Evolutionary conservation across 441 rosid species (phyloP).

Genomic region (Brassica balearica): DNA sequence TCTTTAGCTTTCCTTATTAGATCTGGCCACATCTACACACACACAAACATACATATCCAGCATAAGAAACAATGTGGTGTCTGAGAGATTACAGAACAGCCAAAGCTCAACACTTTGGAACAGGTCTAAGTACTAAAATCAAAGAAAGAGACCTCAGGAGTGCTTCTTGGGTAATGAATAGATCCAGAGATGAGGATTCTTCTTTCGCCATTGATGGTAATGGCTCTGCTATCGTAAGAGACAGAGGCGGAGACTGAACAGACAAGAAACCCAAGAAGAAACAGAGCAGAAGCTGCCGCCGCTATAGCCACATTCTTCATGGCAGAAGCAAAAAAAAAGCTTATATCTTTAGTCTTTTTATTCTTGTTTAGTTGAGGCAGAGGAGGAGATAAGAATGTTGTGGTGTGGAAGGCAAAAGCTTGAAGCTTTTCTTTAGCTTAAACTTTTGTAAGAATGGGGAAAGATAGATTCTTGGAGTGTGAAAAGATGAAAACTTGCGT

Average conservation of each 20-base stretch:
- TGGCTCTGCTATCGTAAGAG: constrained; percentile 83
- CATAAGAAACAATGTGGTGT: constrained; percentile 30
- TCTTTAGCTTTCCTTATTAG: constrained; percentile 93
- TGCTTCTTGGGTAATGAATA: constrained; percentile 97
- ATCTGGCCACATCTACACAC: constrained; percentile 98
- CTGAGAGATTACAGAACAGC: constrained; percentile 28
- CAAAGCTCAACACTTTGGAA: constrained; percentile 21
- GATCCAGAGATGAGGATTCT: constrained; percentile 98
- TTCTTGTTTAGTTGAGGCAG: constrained; percentile 44
- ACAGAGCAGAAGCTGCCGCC: constrained; percentile 44
- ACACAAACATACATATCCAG: constrained; percentile 20
- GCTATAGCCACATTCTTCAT: constrained; percentile 55
- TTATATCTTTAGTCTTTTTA: constrained; percentile 39
- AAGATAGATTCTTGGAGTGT: constrained; percentile 28
- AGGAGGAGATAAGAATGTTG: constrained; percentile 30
- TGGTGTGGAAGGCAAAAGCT: constrained; percentile 33
- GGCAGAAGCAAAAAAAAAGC: constrained; percentile 32
- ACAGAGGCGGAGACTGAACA: constrained; percentile 70
- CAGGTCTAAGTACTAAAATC: constrained; percentile 31
- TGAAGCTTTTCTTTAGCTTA: constrained; percentile 35
- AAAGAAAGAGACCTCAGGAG: constrained; percentile 41
- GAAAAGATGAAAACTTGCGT: constrained; percentile 25
- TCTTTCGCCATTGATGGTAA: constrained; percentile 85
- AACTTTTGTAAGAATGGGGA: constrained; percentile 17
- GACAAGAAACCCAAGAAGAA: constrained; percentile 48